A percentile compares a stretch with the other conserved stretches of the same genome.
phyloP scores from a whole-genome alignment of 1,284 basidiomycete genomes.

The Ganoderma lucidum region DNA sequence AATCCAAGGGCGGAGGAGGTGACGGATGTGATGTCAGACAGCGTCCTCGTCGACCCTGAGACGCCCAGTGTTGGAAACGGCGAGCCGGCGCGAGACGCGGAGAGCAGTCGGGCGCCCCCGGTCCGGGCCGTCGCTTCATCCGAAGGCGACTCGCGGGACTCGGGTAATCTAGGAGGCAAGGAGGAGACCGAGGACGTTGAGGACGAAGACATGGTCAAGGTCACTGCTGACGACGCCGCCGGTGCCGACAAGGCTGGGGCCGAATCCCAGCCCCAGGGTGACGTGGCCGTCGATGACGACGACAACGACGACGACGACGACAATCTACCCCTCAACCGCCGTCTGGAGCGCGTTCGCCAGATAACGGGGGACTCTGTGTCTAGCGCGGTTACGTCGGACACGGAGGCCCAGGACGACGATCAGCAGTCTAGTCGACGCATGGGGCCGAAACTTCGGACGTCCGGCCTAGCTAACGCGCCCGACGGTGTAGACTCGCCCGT shows the following conservation, averaged over 20 bases:
- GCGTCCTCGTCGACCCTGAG: background rate
- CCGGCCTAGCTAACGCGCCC: background rate
- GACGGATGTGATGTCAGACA: background rate
- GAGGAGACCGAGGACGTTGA: background rate
- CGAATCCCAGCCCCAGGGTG: background rate
- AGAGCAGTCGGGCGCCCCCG: background rate
- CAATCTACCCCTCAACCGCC: background rate
- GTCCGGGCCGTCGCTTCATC: background rate
- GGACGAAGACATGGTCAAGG: background rate
- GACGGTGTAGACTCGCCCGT: background rate
- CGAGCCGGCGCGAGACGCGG: background rate
- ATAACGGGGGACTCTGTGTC: background rate
- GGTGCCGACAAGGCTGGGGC: background rate
- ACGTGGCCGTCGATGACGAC: background rate
- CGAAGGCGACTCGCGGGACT: background rate
- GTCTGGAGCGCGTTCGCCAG: background rate
- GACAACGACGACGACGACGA: constrained; percentile 5
- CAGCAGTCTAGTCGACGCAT: background rate
- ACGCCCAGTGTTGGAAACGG: constrained; percentile 3
- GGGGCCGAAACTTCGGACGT: background rate
- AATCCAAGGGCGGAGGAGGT: background rate
- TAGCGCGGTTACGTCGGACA: background rate
- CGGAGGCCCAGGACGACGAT: background rate
- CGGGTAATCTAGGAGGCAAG: background rate
- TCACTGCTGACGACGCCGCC: constrained; percentile 5